Conservation (phyloP, 2,329 filamentous ascomycete species). For the Arthrobotrys iridis region DNA sequence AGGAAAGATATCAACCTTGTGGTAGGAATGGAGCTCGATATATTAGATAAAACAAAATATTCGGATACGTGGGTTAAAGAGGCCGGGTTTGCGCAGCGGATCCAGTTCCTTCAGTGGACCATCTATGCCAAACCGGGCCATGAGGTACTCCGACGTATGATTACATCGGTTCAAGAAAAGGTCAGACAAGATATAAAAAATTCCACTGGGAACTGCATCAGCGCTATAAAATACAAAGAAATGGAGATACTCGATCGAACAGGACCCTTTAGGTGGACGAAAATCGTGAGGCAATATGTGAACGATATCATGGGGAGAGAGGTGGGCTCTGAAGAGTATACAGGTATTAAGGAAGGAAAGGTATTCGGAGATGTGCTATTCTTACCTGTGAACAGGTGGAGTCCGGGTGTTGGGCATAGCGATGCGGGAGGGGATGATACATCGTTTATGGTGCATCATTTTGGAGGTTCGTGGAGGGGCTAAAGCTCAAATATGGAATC, state of each 20-base stretch:
- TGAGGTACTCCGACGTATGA: slow-evolving; percentile 36
- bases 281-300: slow-evolving; percentile 15
- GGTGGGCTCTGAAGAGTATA: slow-evolving; percentile 13
- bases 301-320: slow-evolving; percentile 20
- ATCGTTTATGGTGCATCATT: slow-evolving; percentile 20
- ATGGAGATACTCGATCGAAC: slow-evolving; percentile 24
- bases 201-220: not conserved
- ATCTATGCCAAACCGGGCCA: slow-evolving; percentile 41
- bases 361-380: slow-evolving; percentile 47
- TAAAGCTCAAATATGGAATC: too few species aligned
- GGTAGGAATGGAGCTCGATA: slow-evolving; percentile 41
- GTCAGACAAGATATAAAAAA: slow-evolving; percentile 19
- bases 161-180: slow-evolving; percentile 22
- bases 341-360: slow-evolving; percentile 19
- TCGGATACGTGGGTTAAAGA: slow-evolving; percentile 33
- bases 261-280: slow-evolving; percentile 31
- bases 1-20: slow-evolving; percentile 29
- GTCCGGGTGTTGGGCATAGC: slow-evolving; percentile 40
- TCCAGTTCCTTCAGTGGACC: slow-evolving; percentile 46
- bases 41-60: slow-evolving; percentile 16
- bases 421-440: slow-evolving; percentile 16
- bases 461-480: slow-evolving; percentile 1
- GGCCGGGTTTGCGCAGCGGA: not conserved
- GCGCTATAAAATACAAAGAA: not conserved
- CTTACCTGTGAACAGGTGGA: slow-evolving; percentile 36